Conservation (phyloP, 768 basidiomycete species). For the Gymnopilus junonius region DNA sequence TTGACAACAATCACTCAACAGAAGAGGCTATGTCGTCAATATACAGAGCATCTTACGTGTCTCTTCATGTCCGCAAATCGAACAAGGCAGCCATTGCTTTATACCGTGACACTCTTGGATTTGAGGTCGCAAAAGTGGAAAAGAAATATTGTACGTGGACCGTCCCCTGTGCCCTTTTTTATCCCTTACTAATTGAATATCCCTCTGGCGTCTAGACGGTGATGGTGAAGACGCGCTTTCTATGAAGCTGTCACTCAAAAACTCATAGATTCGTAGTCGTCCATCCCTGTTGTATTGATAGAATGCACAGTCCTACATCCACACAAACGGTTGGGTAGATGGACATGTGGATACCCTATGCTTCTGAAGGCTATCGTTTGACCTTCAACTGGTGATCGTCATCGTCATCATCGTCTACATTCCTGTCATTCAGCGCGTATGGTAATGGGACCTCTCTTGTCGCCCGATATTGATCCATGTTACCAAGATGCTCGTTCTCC, state of each 20-base stretch:
- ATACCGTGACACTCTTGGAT: conserved; percentile 90
- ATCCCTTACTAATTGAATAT: not conserved
- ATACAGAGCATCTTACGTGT: conserved; percentile 85
- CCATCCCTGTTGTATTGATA: not conserved
- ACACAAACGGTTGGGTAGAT: not conserved
- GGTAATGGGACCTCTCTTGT: conserved; percentile 87
- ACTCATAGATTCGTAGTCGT: not conserved
- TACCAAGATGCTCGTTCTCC: conserved; percentile 87
- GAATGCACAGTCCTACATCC: not conserved
- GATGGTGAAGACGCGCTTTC: conserved; percentile 89
- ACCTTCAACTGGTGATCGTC: conserved; percentile 27
- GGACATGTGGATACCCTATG: not conserved
- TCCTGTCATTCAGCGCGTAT: conserved; percentile 63
- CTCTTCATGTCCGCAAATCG: conserved; percentile 92
- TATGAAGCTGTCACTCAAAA: conserved; percentile 60
- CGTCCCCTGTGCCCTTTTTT: not conserved
- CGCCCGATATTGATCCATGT: conserved; percentile 90
- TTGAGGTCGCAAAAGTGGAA: conserved; percentile 84
- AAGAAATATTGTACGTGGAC: conserved; percentile 83
- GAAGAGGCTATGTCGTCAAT: conserved; percentile 91
- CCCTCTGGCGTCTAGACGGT: conserved; percentile 56
- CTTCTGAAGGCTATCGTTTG: not conserved
- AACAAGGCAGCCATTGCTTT: conserved; percentile 90
- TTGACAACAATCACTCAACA: conserved; percentile 30
- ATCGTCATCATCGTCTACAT: conserved; percentile 49